Evolutionary conservation across 805 yeast species (phyloP), one percentile per base, ranked within the genome.

Genomic region (Candida ponderosae): DNA sequence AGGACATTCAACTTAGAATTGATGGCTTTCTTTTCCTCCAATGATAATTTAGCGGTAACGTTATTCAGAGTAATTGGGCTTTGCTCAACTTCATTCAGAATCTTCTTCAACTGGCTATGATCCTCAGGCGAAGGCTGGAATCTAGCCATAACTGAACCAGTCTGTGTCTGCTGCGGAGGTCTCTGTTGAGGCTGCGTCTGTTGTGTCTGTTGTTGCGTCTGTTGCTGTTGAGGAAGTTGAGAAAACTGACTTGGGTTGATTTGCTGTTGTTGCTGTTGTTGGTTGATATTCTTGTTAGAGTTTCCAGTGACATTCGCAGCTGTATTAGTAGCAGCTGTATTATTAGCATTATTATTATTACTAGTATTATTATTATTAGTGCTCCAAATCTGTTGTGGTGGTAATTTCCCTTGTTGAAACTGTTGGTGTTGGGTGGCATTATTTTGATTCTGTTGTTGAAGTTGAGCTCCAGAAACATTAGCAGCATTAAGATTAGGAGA

Each of bases 31-130:
- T 81, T 83, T 46, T 85, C 90, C 23, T 74, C 79, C 20, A 70
- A 74, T 1, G 80, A 60, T 36, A 87, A 63, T 32, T 69, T 60
- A 49, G 66, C 66, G 0, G 93, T 79, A 37, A 82, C 69, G 49
- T 82, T 84, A 38, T 77, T 76, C 40, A 85, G 57, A 31, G 76
- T 73, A 29, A 84, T 72, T 10, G 85, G 81, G 34, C 79, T 75
- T 19, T 73, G 65, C 0, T 82, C 66, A 2, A 82, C 88, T 42
- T 83, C 94, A 26, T 76, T 81, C 40, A 79, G 69, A 31, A 88
- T 70, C 39, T 70, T 70, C 41, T 78, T 72, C 43, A 87, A 68
- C 40, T 67, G 73, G 43, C 67, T 59, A 66, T 75, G 76, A 66
- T 74, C 84, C 43, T 74, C 86, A 30, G 72, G 83, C 17, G 81